Evolutionary conservation across 1,284 basidiomycete species (phyloP).

Genomic region (Cryptococcus floricola): DNA sequence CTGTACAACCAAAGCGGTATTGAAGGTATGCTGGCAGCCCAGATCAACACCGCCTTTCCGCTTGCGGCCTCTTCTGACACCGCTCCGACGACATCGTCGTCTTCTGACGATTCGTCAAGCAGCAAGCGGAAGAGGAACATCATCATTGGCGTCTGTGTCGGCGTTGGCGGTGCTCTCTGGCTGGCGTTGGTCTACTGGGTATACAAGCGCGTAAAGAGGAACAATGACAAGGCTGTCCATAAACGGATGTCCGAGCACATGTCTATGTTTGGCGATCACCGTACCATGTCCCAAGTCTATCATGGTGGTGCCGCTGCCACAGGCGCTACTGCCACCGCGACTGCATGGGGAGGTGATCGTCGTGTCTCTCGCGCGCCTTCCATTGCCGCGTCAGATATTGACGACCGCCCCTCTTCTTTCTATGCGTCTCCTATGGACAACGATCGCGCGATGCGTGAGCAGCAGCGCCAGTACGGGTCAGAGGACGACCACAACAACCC

Average conservation of each 20-base stretch:
- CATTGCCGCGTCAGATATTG: constrained; percentile 47
- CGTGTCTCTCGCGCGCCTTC: constrained; percentile 35
- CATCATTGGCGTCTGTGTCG: constrained; percentile 50
- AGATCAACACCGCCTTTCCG: constrained; percentile 48
- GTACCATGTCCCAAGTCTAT: constrained; percentile 16
- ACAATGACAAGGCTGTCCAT: constrained; percentile 47
- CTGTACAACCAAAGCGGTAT: constrained; percentile 49
- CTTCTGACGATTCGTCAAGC: constrained; percentile 8
- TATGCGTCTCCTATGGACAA: constrained; percentile 49
- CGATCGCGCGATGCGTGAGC: constrained; percentile 35
- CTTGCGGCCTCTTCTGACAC: constrained; percentile 30
- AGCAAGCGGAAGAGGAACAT: constrained; percentile 39
- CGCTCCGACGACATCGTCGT: constrained; percentile 11
- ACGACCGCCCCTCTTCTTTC: constrained; percentile 49
- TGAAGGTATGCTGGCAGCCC: constrained; percentile 44
- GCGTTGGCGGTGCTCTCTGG: constrained; percentile 47
- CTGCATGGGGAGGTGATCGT: constrained; percentile 12
- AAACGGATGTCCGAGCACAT: constrained; percentile 49
- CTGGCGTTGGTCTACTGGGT: constrained; percentile 47
- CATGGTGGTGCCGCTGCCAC: constrained; percentile 2
- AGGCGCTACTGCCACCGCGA: background rate
- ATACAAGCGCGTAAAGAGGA: constrained; percentile 46
- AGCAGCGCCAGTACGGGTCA: constrained; percentile 10
- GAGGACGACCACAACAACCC: constrained; percentile 1
- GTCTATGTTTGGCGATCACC: constrained; percentile 42